Percentiles rank a stretch among this genome's conserved stretches.
Evolutionary conservation across 1,284 basidiomycete species (phyloP).

Genomic region (Anthracocystis panici-leucophaei): DNA sequence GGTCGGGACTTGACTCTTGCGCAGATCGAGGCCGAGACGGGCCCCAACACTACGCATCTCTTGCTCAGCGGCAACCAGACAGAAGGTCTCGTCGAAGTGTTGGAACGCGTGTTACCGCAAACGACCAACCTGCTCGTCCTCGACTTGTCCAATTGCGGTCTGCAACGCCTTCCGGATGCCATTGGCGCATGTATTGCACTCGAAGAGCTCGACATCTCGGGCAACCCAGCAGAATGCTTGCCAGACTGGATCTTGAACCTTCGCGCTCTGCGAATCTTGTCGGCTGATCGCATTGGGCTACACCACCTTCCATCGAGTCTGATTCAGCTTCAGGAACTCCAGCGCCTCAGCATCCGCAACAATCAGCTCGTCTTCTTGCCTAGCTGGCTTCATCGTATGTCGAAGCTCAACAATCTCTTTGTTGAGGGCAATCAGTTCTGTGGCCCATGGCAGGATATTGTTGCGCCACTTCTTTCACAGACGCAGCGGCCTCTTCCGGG

Average conservation of each 20-base stretch:
- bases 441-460: conserved; percentile 87
- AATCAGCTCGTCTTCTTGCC: conserved; percentile 92
- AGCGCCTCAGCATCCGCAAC: conserved; percentile 85
- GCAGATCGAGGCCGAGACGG: conserved; percentile 44
- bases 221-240: conserved; percentile 78
- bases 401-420: conserved; percentile 83
- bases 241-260: conserved; percentile 79
- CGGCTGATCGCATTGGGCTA: conserved; percentile 88
- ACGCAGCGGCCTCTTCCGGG: not conserved
- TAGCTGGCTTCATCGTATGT: conserved; percentile 88
- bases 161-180: conserved; percentile 82
- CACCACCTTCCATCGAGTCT: conserved; percentile 75
- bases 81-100: conserved; percentile 24
- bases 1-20: conserved; percentile 31
- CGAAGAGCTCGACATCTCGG: conserved; percentile 93
- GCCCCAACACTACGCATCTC: conserved; percentile 50
- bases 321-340: conserved; percentile 76
- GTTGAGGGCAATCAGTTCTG: conserved; percentile 95
- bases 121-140: conserved; percentile 58
- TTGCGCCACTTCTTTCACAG: conserved; percentile 69
- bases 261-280: conserved; percentile 82
- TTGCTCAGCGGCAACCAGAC: conserved; percentile 39
- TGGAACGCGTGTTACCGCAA: conserved; percentile 45
- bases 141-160: conserved; percentile 76
- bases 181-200: conserved; percentile 82